These are phyloP conservation scores for Leptosphaerulina australis DNA, from an alignment of 2,329 filamentous ascomycete species.

Conservation along the genomic window DNA sequence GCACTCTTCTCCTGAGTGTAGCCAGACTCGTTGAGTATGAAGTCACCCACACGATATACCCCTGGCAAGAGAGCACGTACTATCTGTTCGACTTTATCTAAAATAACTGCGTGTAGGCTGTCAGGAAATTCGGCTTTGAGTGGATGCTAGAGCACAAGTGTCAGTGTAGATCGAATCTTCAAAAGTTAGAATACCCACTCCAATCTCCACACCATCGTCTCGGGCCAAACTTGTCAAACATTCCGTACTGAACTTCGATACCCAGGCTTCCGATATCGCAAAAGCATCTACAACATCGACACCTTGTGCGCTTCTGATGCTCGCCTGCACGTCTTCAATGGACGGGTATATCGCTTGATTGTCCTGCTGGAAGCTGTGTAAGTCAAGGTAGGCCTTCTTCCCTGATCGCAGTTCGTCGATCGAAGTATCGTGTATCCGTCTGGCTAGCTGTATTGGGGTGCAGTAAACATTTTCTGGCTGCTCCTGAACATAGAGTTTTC, in stretches of 20 bases:
- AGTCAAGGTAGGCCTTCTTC: constrained; percentile 28
- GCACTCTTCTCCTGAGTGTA: constrained; percentile 16
- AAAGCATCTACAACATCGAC: constrained; percentile 23
- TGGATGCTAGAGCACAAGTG: constrained; percentile 3
- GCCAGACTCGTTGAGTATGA: constrained; percentile 27
- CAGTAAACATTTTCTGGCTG: constrained; percentile 22
- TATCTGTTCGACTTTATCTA: constrained; percentile 20
- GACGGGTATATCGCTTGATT: constrained; percentile 26
- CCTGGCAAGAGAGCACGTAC: constrained; percentile 14
- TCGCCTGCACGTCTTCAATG: constrained; percentile 20
- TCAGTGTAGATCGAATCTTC: constrained; percentile 2
- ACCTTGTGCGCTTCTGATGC: constrained; percentile 18
- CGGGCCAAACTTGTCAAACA: constrained; percentile 22
- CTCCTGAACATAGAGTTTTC: constrained; percentile 26
- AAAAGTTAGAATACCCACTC: constrained; percentile 18
- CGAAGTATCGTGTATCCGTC: constrained; percentile 25
- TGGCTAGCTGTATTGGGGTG: constrained; percentile 30
- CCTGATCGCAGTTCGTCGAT: constrained; percentile 30
- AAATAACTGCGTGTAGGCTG: constrained; percentile 14
- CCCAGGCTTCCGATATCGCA: constrained; percentile 36
- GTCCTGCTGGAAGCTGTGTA: constrained; percentile 24
- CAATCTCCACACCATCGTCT: constrained; percentile 30
- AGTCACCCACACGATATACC: constrained; percentile 22
- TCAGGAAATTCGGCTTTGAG: constrained; percentile 19
- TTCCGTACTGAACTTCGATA: constrained; percentile 23